These are phyloP conservation scores for Tuber microsphaerosporum DNA, from an alignment of 495 filamentous ascomycete species.

Conservation along the genomic window DNA sequence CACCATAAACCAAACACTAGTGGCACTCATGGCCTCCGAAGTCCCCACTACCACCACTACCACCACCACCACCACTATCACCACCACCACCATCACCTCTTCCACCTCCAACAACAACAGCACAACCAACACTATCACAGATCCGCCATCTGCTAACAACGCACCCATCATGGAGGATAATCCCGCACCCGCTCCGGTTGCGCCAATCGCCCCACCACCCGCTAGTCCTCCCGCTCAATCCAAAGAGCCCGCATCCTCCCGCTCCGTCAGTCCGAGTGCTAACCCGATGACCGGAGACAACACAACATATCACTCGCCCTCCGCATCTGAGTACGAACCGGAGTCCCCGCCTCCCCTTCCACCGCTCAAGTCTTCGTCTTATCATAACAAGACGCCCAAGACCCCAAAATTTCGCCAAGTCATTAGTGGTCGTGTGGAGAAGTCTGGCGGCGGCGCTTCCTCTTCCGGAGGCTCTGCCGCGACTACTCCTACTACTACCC, in stretches of 20 bases:
- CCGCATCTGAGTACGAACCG: conserved; percentile 34
- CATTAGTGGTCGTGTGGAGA: conserved; percentile 33
- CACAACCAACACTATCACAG: conserved; percentile 5
- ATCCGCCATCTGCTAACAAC: background rate
- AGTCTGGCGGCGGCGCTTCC: conserved; percentile 15
- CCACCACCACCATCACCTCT: background rate
- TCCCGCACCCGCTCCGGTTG: conserved; percentile 28
- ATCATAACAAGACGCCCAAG: conserved; percentile 28
- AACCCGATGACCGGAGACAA: conserved; percentile 33
- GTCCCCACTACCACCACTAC: background rate
- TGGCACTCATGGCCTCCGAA: background rate
- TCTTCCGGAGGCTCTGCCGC: conserved; percentile 27
- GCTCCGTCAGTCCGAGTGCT: conserved; percentile 31
- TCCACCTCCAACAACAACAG: background rate
- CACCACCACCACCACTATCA: background rate
- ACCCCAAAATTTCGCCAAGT: conserved; percentile 32
- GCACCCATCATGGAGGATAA: conserved; percentile 30
- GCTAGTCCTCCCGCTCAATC: conserved; percentile 6
- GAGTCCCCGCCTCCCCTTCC: conserved; percentile 28
- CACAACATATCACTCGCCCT: conserved; percentile 37
- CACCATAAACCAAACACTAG: background rate
- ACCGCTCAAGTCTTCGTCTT: conserved; percentile 25
- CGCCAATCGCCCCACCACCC: conserved; percentile 23
- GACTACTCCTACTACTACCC: conserved; percentile 22
- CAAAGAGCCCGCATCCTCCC: conserved; percentile 16